Base-by-base conservation (phyloP, 2,329 filamentous ascomycete genomes). In the Trichoderma gracile region DNA sequence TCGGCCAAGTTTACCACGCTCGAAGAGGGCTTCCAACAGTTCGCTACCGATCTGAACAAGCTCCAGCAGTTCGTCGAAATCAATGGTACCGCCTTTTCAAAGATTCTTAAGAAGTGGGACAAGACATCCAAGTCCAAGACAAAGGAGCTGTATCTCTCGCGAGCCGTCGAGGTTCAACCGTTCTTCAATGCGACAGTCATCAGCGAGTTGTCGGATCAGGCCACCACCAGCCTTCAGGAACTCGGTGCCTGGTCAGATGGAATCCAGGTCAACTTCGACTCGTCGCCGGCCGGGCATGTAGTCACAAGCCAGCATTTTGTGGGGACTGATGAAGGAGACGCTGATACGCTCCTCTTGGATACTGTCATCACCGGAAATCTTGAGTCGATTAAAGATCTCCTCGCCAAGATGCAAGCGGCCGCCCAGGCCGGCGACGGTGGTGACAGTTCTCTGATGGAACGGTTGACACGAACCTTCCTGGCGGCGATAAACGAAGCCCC, bases 101-200 rank as follows among this genome's bases (percentile, higher is more conserved):
- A 99, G 78, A 99, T 99, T 66, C 81, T 99, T 68, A 99, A 99
- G 80, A 99, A 99, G 86, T 99, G 95, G 95, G 95, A 99, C 79
- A 99, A 99, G 85, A 97, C 93, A 1, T 97, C 94, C 70, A 99
- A 98, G 84, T 98, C 94, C 58, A 94, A 94, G 77, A 97, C 95
- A 66, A 99, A 99, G 77, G 95, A 98, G 79, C 85, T 98, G 46
- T 99, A 98, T 75, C 87, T 99, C 42, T 96, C 96, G 10, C 86
- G 95, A 66, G 95, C 95, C 9, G 94, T 99, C 67, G 95, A 99
- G 77, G 93, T 98, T 8, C 95, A 98, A 73, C 95, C 95, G 7
- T 98, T 96, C 77, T 99, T 98, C 84, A 98, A 99, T 77, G 89
- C 94, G 52, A 92, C 96, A 69, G 93, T 98, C 70, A 96, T 99